These are phyloP conservation scores for Gnomoniopsis smithogilvyi DNA, from an alignment of 2,329 filamentous ascomycete species.

Conservation along the genomic window DNA sequence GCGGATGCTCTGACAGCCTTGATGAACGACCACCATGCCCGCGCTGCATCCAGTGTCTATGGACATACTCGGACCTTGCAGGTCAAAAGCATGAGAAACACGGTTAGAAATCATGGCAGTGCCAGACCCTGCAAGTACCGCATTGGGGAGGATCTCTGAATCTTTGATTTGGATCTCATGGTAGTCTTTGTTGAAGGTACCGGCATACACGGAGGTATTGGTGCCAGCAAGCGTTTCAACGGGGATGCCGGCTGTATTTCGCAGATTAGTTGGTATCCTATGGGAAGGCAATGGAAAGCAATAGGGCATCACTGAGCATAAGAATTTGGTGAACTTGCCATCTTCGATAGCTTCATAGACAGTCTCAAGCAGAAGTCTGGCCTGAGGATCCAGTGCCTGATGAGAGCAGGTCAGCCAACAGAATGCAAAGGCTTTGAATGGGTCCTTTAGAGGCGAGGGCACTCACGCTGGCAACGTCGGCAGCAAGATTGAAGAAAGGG, in stretches of 20 bases:
- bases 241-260: conserved; percentile 5
- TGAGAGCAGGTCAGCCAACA: too few relatives aligned
- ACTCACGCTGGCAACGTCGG: conserved; percentile 26
- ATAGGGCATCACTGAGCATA: too few relatives aligned
- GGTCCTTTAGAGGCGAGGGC: too few relatives aligned
- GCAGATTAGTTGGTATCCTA: not conserved
- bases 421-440: too few relatives aligned
- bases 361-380: not conserved
- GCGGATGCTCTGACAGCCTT: not conserved
- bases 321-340: too few relatives aligned
- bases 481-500: not conserved
- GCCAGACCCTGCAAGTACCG: conserved; percentile 30
- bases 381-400: not conserved
- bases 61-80: conserved; percentile 39
- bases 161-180: conserved; percentile 23
- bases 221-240: conserved; percentile 25
- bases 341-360: conserved; percentile 6
- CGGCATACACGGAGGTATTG: conserved; percentile 31
- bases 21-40: conserved; percentile 30
- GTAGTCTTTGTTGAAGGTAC: conserved; percentile 30
- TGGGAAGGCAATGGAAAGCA: not conserved
- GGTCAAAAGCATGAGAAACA: conserved; percentile 37
- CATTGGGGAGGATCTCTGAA: conserved; percentile 19
- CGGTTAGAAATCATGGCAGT: conserved; percentile 33
- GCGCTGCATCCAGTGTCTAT: conserved; percentile 45